phyloP scores from a whole-genome alignment of 768 basidiomycete genomes.

The Suillus hirtellus region DNA sequence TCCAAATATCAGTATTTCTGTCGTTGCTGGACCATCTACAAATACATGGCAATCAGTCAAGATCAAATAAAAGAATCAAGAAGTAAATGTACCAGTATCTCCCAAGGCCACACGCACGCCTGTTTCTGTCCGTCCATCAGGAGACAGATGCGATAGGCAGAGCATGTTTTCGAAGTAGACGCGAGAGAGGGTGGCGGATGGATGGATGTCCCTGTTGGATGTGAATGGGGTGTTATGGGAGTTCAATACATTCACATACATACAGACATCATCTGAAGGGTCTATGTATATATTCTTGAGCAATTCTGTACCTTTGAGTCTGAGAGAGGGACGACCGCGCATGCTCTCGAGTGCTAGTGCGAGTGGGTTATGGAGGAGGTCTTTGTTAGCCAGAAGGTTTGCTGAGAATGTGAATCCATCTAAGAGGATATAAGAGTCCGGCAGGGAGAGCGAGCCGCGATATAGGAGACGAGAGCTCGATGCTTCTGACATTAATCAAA shows the following conservation, averaged over 20 bases:
- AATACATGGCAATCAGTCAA: background rate
- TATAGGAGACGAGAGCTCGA: conserved; percentile 1
- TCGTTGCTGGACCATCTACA: conserved; percentile 68
- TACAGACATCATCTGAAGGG: conserved; percentile 48
- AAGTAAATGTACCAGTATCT: conserved; percentile 55
- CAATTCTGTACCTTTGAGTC: conserved; percentile 54
- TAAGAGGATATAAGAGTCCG: conserved; percentile 69
- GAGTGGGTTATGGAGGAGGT: conserved; percentile 41
- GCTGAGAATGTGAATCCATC: conserved; percentile 74
- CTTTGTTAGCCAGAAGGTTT: conserved; percentile 37
- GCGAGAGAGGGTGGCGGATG: conserved; percentile 21
- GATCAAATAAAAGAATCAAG: background rate
- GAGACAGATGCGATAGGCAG: background rate
- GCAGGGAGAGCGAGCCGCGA: conserved; percentile 54
- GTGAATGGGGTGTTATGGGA: conserved; percentile 14
- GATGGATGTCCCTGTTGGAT: conserved; percentile 63
- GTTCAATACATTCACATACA: conserved; percentile 45
- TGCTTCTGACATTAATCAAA: background rate
- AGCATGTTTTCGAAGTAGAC: background rate
- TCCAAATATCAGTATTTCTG: conserved; percentile 60
- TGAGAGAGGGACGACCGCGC: conserved; percentile 68
- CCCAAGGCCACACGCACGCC: conserved; percentile 72
- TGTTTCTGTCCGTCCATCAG: conserved; percentile 38
- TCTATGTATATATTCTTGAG: conserved; percentile 63
- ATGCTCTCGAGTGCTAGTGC: conserved; percentile 44